Conservation (phyloP, 164 flowering plant genomes). For the Chimonanthus praecox region DNA sequence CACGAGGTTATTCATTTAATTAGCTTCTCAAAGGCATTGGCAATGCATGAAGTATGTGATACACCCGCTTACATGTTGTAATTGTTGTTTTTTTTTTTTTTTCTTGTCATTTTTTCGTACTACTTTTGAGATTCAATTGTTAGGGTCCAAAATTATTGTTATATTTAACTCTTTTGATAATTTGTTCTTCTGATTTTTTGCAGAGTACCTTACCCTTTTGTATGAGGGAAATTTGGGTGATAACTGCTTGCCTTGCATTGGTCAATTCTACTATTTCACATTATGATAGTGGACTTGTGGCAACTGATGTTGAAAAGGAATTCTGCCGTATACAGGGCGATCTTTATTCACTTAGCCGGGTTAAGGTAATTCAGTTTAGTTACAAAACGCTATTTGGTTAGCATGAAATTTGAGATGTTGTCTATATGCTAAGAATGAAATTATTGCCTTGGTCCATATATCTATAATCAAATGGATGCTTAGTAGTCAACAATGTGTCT, state of each 20-base stretch:
- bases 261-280: slow-evolving; percentile 57
- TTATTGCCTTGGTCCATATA: neutral
- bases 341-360: slow-evolving; percentile 78
- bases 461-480: no score
- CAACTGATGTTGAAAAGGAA: slow-evolving; percentile 83
- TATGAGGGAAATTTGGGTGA: slow-evolving; percentile 94
- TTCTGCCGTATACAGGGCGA: slow-evolving; percentile 89
- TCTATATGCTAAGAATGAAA: no score
- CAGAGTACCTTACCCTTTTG: slow-evolving; percentile 84
- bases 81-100: neutral
- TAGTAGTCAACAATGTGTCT: no score
- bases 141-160: no score
- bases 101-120: neutral
- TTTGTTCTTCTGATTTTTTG: slow-evolving; percentile 7
- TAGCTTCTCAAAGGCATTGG: slow-evolving; percentile 81
- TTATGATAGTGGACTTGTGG: slow-evolving; percentile 51
- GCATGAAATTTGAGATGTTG: neutral
- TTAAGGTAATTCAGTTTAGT: slow-evolving; percentile 50
- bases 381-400: neutral
- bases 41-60: slow-evolving; percentile 62
- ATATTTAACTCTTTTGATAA: neutral
- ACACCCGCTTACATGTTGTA: slow-evolving; percentile 3
- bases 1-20: slow-evolving; percentile 85
- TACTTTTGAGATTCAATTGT: neutral
- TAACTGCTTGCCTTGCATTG: slow-evolving; percentile 80